Conservation (phyloP, 2,329 filamentous ascomycete genomes). For the Talaromyces sp. region DNA sequence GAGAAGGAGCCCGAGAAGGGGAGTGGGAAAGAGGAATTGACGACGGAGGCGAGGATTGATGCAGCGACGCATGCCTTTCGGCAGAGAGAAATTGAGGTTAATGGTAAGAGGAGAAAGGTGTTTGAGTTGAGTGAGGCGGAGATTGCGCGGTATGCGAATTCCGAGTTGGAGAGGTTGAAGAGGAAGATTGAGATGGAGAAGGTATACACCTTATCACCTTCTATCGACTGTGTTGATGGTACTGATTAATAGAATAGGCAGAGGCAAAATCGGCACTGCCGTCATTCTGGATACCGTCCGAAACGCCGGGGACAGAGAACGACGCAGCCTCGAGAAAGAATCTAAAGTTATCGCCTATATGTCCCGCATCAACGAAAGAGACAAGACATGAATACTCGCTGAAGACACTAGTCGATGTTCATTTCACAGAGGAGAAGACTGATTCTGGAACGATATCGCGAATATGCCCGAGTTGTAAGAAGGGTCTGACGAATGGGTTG, state of each 20-base stretch:
- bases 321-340: conserved; percentile 55
- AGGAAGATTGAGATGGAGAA: conserved; percentile 70
- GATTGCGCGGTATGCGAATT: conserved; percentile 63
- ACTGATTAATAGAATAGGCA: conserved; percentile 24
- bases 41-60: conserved; percentile 23
- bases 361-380: conserved; percentile 67
- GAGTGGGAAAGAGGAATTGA: conserved; percentile 9
- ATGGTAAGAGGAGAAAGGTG: conserved; percentile 65
- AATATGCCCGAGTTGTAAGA: conserved; percentile 82
- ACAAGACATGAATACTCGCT: conserved; percentile 72
- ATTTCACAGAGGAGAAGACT: conserved; percentile 70
- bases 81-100: conserved; percentile 41
- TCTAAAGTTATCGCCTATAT: conserved; percentile 66
- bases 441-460: conserved; percentile 38
- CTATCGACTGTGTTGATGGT: not conserved
- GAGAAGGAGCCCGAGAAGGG: conserved; percentile 16
- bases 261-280: conserved; percentile 67
- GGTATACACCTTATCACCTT: conserved; percentile 37
- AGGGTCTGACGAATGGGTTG: conserved; percentile 74
- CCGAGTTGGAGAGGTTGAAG: conserved; percentile 68
- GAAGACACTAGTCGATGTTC: conserved; percentile 70
- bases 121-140: conserved; percentile 77
- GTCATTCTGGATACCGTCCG: conserved; percentile 89
- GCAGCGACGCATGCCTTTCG: conserved; percentile 27
- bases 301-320: conserved; percentile 65